These are phyloP conservation scores for Leccinum longicurvipes DNA, from an alignment of 768 basidiomycete species.

Conservation along the genomic window DNA sequence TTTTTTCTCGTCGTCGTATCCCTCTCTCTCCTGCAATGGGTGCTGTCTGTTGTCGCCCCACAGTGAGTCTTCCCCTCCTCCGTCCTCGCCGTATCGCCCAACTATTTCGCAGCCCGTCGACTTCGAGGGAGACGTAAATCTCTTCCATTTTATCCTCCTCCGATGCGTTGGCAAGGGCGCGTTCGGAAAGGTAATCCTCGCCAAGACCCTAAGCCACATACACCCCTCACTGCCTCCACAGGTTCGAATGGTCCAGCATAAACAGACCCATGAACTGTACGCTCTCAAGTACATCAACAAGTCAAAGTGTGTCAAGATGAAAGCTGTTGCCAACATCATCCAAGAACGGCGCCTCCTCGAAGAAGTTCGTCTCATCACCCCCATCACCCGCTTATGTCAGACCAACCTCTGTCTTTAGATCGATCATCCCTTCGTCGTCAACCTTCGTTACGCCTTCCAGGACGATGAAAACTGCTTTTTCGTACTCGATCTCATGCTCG, in stretches of 20 bases:
- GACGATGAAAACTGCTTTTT: constrained; percentile 99
- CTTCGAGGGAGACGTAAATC: constrained; percentile 92
- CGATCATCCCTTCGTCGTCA: constrained; percentile 94
- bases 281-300: constrained; percentile 99
- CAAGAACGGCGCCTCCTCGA: constrained; percentile 94
- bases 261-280: constrained; percentile 93
- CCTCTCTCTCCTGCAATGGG: constrained; percentile 47
- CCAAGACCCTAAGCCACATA: background rate
- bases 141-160: constrained; percentile 94
- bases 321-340: constrained; percentile 94
- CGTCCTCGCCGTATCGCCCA: background rate
- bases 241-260: constrained; percentile 99
- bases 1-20: background rate
- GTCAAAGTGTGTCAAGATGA: constrained; percentile 96
- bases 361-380: constrained; percentile 56
- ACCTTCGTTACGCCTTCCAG: constrained; percentile 94
- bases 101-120: constrained; percentile 69
- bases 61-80: constrained; percentile 42
- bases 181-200: constrained; percentile 80
- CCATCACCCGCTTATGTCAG: background rate
- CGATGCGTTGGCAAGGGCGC: constrained; percentile 98
- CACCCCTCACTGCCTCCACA: constrained; percentile 32
- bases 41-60: constrained; percentile 79
- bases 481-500: constrained; percentile 95
- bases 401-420: constrained; percentile 48